Percentiles rank a stretch among this genome's conserved stretches.
Evolutionary conservation across 805 yeast genomes (phyloP).

Genomic region (Wickerhamiella sorbophila): DNA sequence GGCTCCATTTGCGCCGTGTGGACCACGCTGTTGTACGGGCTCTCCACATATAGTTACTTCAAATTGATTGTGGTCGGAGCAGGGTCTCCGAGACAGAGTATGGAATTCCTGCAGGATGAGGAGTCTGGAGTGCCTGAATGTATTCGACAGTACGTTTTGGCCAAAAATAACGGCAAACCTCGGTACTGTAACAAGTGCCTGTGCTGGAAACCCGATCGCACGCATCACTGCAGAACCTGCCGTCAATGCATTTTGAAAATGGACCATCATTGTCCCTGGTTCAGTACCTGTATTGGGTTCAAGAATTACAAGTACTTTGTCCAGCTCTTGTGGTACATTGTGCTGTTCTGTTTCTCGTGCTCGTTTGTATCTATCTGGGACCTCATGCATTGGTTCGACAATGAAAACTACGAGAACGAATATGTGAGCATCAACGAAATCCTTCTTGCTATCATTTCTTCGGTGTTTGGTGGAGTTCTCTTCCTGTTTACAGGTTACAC

Average conservation of each 20-base stretch:
- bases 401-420: constrained; percentile 20
- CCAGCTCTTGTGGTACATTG: constrained; percentile 49
- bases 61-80: constrained; percentile 21
- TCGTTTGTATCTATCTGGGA: constrained; percentile 8
- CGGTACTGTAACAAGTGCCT: constrained; percentile 29
- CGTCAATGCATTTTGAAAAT: constrained; percentile 31
- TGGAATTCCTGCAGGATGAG: constrained; percentile 15
- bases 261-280: constrained; percentile 83
- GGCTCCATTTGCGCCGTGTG: constrained; percentile 8
- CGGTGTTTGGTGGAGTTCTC: constrained; percentile 43
- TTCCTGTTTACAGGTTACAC: constrained; percentile 41
- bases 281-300: constrained; percentile 75
- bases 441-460: constrained; percentile 40
- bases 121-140: constrained; percentile 22
- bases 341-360: constrained; percentile 20
- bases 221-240: constrained; percentile 32
- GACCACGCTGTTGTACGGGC: constrained; percentile 15
- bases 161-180: constrained; percentile 30
- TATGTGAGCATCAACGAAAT: constrained; percentile 45
- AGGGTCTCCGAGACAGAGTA: constrained; percentile 24
- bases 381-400: constrained; percentile 12
- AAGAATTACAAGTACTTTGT: constrained; percentile 65
- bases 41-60: constrained; percentile 19
- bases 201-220: constrained; percentile 32
- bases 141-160: constrained; percentile 21